Conservation (phyloP, 768 basidiomycete genomes). For the Fomitopsis pulvina region DNA sequence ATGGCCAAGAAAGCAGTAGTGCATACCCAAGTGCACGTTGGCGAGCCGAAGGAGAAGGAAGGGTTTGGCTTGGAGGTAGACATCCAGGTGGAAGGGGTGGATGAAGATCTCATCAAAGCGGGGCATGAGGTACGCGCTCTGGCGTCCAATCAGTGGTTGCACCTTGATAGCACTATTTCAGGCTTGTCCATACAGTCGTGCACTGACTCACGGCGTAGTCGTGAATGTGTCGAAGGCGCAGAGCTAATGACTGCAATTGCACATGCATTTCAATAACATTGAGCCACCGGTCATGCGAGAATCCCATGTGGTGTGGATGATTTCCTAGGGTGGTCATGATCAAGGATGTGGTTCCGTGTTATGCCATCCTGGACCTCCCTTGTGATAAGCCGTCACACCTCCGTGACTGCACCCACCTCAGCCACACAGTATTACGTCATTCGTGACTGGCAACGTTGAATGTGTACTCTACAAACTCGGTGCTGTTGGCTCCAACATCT, state of each 20-base stretch:
- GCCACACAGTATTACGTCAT: too few relatives aligned
- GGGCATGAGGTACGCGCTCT: conserved; percentile 53
- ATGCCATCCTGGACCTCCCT: too few relatives aligned
- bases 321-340: too few relatives aligned
- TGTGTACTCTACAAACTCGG: too few relatives aligned
- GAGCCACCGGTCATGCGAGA: too few relatives aligned
- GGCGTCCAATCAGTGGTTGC: neutral
- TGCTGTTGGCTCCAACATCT: too few relatives aligned
- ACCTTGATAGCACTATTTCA: conserved; percentile 16
- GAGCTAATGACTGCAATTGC: neutral
- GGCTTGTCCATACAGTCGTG: conserved; percentile 68
- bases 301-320: too few relatives aligned
- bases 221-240: conserved; percentile 52
- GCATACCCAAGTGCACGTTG: conserved; percentile 55
- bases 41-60: conserved; percentile 45
- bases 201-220: conserved; percentile 47
- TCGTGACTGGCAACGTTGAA: too few relatives aligned
- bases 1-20: conserved; percentile 55
- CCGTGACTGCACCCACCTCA: too few relatives aligned
- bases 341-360: too few relatives aligned
- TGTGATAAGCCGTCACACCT: too few relatives aligned
- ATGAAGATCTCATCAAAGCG: conserved; percentile 54
- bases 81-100: conserved; percentile 62
- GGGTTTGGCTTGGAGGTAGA: conserved; percentile 68
- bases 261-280: neutral